A percentile compares a stretch with the other conserved stretches of the same genome.
Conservation (phyloP, 495 filamentous ascomycete species). For the Aspergillus steynii region DNA sequence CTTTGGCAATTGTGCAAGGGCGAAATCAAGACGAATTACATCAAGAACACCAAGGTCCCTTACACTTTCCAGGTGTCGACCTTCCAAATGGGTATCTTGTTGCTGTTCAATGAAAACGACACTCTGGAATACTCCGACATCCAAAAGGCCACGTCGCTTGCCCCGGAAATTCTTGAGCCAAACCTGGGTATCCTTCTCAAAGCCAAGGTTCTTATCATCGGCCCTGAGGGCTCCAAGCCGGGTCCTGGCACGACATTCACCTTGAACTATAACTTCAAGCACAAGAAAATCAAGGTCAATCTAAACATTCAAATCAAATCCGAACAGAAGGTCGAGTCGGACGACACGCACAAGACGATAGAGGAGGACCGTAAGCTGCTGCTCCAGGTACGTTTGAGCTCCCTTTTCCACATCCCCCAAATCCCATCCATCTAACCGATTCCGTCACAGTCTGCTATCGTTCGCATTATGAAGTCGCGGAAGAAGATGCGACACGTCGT, state of each 20-base stretch:
- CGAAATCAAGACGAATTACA: slow-evolving; percentile 91
- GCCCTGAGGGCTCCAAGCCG: slow-evolving; percentile 70
- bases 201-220: slow-evolving; percentile 76
- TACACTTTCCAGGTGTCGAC: slow-evolving; percentile 98
- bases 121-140: slow-evolving; percentile 87
- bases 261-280: slow-evolving; percentile 93
- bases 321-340: slow-evolving; percentile 91
- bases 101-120: slow-evolving; percentile 92
- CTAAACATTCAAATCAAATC: slow-evolving; percentile 93
- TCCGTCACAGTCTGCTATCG: slow-evolving; percentile 79
- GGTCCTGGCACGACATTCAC: slow-evolving; percentile 72
- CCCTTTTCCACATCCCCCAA: not conserved
- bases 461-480: slow-evolving; percentile 98
- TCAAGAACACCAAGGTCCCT: slow-evolving; percentile 80
- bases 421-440: slow-evolving; percentile 1
- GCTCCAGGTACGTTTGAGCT: slow-evolving; percentile 75
- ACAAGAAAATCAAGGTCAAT: slow-evolving; percentile 96
- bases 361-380: slow-evolving; percentile 96
- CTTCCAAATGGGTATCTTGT: slow-evolving; percentile 95
- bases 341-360: slow-evolving; percentile 98
- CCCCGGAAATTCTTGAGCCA: slow-evolving; percentile 79
- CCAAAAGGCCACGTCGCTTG: slow-evolving; percentile 72
- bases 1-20: slow-evolving; percentile 98
- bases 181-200: slow-evolving; percentile 82
- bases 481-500: slow-evolving; percentile 97